Evolutionary conservation across 2,329 filamentous ascomycete genomes (phyloP).

Genomic region (Arthroderma sp.): DNA sequence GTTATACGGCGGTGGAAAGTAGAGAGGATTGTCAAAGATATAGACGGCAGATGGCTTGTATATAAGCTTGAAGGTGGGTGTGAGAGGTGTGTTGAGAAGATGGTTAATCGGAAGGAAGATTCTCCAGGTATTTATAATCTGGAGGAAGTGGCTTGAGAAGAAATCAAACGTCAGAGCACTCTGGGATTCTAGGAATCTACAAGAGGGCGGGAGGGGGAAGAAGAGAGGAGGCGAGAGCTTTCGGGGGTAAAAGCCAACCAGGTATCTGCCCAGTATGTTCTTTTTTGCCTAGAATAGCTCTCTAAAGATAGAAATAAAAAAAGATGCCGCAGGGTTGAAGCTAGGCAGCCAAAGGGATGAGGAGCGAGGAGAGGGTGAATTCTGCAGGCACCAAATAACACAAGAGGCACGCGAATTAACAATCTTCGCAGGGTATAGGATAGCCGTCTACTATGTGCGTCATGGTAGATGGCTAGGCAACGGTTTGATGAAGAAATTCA

Average conservation of each 20-base stretch:
- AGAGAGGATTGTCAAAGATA: neutral
- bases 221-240: neutral
- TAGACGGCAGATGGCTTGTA: constrained; percentile 1
- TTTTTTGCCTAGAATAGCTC: neutral
- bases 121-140: constrained; percentile 4
- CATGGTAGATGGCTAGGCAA: constrained; percentile 4
- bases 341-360: neutral
- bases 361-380: neutral
- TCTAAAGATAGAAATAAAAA: neutral
- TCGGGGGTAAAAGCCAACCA: constrained; percentile 1
- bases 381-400: neutral
- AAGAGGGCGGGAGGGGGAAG: neutral
- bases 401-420: neutral
- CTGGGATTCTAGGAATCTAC: constrained; percentile 1
- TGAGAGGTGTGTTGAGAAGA: neutral
- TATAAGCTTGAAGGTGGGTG: neutral
- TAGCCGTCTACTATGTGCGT: constrained; percentile 2
- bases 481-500: neutral
- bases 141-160: neutral
- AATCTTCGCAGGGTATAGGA: neutral
- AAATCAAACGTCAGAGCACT: constrained; percentile 1
- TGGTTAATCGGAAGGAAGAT: neutral
- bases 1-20: neutral
- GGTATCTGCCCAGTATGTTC: neutral
- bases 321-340: neutral